Evolutionary conservation across 2,329 filamentous ascomycete species (phyloP).

Genomic region (Paraphaeosphaeria minitans): DNA sequence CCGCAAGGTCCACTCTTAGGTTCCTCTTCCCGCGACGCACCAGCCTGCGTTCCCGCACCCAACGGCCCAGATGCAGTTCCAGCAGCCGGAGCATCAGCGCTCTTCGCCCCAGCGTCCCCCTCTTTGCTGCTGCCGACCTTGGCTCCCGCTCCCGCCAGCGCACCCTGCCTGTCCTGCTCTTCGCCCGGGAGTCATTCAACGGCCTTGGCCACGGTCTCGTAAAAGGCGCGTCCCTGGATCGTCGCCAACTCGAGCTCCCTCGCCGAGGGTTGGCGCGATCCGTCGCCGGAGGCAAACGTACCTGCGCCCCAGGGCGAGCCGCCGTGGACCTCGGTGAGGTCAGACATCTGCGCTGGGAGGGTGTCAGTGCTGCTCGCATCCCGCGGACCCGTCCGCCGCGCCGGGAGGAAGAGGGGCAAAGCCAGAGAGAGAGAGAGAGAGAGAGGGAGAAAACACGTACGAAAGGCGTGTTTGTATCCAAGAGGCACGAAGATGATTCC

Average conservation of each 20-base stretch:
- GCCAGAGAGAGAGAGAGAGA: too few species aligned
- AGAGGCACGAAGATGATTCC: slow-evolving; percentile 96
- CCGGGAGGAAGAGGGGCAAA: not conserved
- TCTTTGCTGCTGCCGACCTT: slow-evolving; percentile 6
- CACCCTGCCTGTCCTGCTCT: slow-evolving; percentile 13
- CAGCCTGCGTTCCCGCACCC: slow-evolving; percentile 15
- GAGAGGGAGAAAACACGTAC: slow-evolving; percentile 16
- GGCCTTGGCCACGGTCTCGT: slow-evolving; percentile 73
- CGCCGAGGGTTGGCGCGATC: slow-evolving; percentile 77
- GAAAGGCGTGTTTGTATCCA: slow-evolving; percentile 83
- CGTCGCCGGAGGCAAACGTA: slow-evolving; percentile 80
- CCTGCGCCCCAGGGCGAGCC: slow-evolving; percentile 93
- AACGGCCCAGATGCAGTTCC: not conserved
- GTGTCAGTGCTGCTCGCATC: slow-evolving; percentile 10
- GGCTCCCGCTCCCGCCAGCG: not conserved
- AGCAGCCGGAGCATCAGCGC: slow-evolving; percentile 16
- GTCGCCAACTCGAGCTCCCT: slow-evolving; percentile 80
- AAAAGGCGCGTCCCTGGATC: slow-evolving; percentile 86
- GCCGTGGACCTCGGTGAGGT: slow-evolving; percentile 80
- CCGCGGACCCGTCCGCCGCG: too few species aligned
- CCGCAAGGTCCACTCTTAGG: slow-evolving; percentile 73
- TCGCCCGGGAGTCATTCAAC: slow-evolving; percentile 76
- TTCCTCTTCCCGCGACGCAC: slow-evolving; percentile 38
- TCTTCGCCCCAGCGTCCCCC: not conserved
- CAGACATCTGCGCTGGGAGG: slow-evolving; percentile 59